A percentile compares a stretch with the other conserved stretches of the same genome.
Conservation (phyloP, 768 basidiomycete species). For the Suillus cothurnatus region DNA sequence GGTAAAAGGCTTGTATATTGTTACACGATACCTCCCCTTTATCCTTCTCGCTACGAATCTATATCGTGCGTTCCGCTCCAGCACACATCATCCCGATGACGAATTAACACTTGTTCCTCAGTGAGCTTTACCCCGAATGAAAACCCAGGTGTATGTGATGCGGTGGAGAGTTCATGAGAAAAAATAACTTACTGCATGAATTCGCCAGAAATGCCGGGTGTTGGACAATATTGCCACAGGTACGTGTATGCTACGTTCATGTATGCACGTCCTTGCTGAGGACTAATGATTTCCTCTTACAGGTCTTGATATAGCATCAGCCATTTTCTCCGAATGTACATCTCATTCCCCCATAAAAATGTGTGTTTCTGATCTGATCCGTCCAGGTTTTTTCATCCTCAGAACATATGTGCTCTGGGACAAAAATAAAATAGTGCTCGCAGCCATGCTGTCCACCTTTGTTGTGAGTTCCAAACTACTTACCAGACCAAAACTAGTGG, state of each 20-base stretch:
- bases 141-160: neutral
- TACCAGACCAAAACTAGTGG: neutral
- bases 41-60: neutral
- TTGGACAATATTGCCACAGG: neutral
- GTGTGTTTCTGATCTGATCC: neutral
- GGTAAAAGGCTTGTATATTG: neutral
- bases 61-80: neutral
- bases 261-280: neutral
- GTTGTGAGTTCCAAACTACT: neutral
- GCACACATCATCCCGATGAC: neutral
- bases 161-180: neutral
- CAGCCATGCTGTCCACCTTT: neutral
- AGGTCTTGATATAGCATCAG: neutral
- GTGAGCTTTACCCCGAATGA: neutral
- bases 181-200: neutral
- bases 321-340: neutral
- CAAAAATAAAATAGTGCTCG: neutral
- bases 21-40: neutral
- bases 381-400: neutral
- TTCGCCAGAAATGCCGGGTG: neutral
- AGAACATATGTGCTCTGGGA: neutral
- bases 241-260: neutral
- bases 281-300: neutral
- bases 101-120: neutral
- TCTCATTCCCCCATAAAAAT: neutral